phyloP scores from a whole-genome alignment of 495 filamentous ascomycete genomes.

The Neurospora cerealis region DNA sequence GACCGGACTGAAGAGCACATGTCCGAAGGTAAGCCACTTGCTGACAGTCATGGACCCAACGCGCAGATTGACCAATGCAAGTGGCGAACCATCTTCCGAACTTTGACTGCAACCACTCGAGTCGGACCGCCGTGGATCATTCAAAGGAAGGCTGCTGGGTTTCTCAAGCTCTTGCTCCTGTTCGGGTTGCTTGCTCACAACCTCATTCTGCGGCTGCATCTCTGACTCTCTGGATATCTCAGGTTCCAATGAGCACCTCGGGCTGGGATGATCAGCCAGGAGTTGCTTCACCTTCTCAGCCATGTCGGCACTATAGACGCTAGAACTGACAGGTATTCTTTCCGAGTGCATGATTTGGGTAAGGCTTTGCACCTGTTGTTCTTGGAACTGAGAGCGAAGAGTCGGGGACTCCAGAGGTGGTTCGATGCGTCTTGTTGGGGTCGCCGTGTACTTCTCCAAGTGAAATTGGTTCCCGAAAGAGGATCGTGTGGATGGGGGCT shows the following conservation, averaged over 20 bases:
- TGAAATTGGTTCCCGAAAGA: slow-evolving; percentile 36
- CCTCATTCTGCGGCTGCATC: not conserved
- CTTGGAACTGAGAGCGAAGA: slow-evolving; percentile 11
- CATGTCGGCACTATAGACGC: slow-evolving; percentile 38
- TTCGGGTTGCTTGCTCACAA: slow-evolving; percentile 26
- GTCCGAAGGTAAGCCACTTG: slow-evolving; percentile 87
- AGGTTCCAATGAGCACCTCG: slow-evolving; percentile 26
- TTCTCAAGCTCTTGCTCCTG: slow-evolving; percentile 19
- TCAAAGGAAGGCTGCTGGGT: slow-evolving; percentile 26
- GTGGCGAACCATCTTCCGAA: slow-evolving; percentile 49
- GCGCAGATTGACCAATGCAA: slow-evolving; percentile 70
- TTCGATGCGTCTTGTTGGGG: slow-evolving; percentile 4
- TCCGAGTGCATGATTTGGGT: slow-evolving; percentile 20
- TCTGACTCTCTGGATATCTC: not conserved
- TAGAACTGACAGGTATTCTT: slow-evolving; percentile 22
- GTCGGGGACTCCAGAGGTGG: slow-evolving; percentile 34
- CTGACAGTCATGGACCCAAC: slow-evolving; percentile 59
- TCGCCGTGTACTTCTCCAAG: slow-evolving; percentile 24
- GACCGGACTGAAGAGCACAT: slow-evolving; percentile 88
- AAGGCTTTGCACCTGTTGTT: slow-evolving; percentile 20
- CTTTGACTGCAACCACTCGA: slow-evolving; percentile 31
- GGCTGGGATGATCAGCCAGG: slow-evolving; percentile 25
- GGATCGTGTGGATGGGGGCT: slow-evolving; percentile 41
- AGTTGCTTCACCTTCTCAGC: slow-evolving; percentile 33
- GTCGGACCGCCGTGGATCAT: slow-evolving; percentile 33